Evolutionary conservation across 176 grass and related monocot genomes (phyloP).

Genomic region (Panicum miliaceum): DNA sequence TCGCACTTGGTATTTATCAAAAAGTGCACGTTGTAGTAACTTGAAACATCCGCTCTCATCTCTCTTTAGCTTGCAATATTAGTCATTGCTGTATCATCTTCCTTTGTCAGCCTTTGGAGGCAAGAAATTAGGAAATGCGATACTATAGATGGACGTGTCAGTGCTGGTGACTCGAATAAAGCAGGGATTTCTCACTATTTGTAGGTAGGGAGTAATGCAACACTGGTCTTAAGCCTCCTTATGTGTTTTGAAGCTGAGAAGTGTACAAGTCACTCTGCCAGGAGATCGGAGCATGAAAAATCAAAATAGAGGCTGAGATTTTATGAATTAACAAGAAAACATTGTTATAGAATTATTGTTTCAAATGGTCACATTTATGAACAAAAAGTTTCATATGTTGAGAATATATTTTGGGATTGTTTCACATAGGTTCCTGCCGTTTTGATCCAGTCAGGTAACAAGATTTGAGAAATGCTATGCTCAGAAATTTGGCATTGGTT

Average conservation of each 20-base stretch:
- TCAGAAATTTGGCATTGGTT: slow-evolving; percentile 29
- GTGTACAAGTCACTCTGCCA: background rate
- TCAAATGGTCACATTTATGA: background rate
- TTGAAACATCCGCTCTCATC: slow-evolving; percentile 5
- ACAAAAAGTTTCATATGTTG: background rate
- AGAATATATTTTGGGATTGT: slow-evolving; percentile 19
- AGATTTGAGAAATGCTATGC: slow-evolving; percentile 12
- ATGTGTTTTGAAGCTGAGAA: background rate
- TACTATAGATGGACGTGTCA: background rate
- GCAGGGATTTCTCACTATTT: background rate
- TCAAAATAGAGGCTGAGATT: background rate
- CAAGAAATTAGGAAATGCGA: background rate
- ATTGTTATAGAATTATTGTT: background rate
- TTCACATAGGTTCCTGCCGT: background rate
- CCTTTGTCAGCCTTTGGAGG: background rate
- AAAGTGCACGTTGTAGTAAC: background rate
- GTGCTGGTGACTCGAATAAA: background rate
- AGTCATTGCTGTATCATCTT: background rate
- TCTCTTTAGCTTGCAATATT: background rate
- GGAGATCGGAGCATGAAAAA: slow-evolving; percentile 11
- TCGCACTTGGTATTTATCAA: background rate
- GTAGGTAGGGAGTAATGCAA: background rate
- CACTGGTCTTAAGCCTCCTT: background rate
- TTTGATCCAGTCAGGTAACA: slow-evolving; percentile 10
- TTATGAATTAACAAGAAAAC: background rate